Percentiles rank a stretch among this genome's conserved stretches.
phyloP scores from a whole-genome alignment of 1,284 basidiomycete species.

The Crucibulum parvulum region DNA sequence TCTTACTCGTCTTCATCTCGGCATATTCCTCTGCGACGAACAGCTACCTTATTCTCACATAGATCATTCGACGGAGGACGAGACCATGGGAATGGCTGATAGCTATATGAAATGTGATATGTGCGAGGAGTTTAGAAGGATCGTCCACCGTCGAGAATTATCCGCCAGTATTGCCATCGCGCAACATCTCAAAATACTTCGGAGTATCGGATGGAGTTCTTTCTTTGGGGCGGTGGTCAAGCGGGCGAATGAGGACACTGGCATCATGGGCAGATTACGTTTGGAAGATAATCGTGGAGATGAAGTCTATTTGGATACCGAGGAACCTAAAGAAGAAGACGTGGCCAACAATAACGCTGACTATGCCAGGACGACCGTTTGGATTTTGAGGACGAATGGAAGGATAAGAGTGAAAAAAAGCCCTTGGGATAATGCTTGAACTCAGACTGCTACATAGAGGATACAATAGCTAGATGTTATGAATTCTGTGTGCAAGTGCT shows the following conservation, averaged over 20 bases:
- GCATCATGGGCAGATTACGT: background rate
- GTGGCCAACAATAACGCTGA: background rate
- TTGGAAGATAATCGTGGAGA: slow-evolving; percentile 9
- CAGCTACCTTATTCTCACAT: slow-evolving; percentile 51
- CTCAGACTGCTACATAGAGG: background rate
- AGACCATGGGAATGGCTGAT: background rate
- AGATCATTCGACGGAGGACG: slow-evolving; percentile 31
- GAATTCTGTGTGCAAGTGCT: background rate
- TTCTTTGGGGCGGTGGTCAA: slow-evolving; percentile 43
- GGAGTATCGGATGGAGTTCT: slow-evolving; percentile 59
- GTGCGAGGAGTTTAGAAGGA: slow-evolving; percentile 31
- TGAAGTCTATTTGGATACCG: slow-evolving; percentile 6
- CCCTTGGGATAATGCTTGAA: slow-evolving; percentile 32
- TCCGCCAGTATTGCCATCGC: slow-evolving; percentile 51
- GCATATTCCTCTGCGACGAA: slow-evolving; percentile 41
- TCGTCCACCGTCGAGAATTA: slow-evolving; percentile 49
- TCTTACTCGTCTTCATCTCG: slow-evolving; percentile 62
- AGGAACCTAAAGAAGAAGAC: background rate
- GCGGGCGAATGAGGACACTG: slow-evolving; percentile 1
- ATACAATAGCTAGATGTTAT: background rate
- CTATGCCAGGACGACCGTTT: slow-evolving; percentile 38
- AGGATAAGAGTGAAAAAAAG: slow-evolving; percentile 48
- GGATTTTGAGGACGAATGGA: slow-evolving; percentile 42
- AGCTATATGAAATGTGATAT: slow-evolving; percentile 20
- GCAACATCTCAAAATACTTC: slow-evolving; percentile 47